Evolutionary conservation across 495 filamentous ascomycete species (phyloP).

Genomic region (Podospora australis): DNA sequence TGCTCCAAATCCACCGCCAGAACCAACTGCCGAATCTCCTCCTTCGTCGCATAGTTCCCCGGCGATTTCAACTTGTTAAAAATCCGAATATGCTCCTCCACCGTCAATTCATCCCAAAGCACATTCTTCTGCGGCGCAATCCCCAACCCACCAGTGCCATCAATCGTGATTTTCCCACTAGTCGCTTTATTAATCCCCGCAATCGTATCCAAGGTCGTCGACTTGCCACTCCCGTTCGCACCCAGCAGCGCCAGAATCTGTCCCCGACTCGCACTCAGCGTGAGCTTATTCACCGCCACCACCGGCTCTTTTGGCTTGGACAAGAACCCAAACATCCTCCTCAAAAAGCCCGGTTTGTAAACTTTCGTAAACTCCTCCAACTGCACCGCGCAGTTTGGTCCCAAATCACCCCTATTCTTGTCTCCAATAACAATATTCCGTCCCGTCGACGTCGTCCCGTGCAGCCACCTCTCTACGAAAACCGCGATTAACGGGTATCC

Average conservation of each 20-base stretch:
- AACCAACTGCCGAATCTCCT: constrained; percentile 54
- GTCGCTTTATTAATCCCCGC: constrained; percentile 69
- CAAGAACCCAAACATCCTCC: constrained; percentile 49
- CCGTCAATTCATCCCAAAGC: constrained; percentile 77
- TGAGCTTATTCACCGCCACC: constrained; percentile 63
- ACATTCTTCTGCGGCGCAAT: constrained; percentile 89
- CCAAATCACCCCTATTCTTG: constrained; percentile 25
- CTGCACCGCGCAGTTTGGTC: constrained; percentile 49
- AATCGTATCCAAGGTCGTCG: constrained; percentile 79
- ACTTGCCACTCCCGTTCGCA: constrained; percentile 82
- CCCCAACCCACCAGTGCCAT: constrained; percentile 68
- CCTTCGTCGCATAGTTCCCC: constrained; percentile 42
- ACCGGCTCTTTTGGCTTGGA: constrained; percentile 55
- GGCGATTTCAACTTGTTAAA: constrained; percentile 72
- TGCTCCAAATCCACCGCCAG: constrained; percentile 59
- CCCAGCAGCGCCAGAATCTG: constrained; percentile 78
- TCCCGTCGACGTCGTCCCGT: constrained; percentile 62
- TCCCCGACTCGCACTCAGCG: constrained; percentile 58
- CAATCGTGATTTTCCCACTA: constrained; percentile 62
- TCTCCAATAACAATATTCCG: constrained; percentile 44
- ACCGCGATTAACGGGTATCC: constrained; percentile 65
- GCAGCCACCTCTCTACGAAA: constrained; percentile 63
- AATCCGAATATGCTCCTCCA: constrained; percentile 70
- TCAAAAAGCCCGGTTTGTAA: constrained; percentile 60
- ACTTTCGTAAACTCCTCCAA: constrained; percentile 65